Percentiles rank a stretch among this genome's conserved stretches.
Conservation (phyloP, 371 early-diverging fungal genomes). For the Mortierella sp. region DNA sequence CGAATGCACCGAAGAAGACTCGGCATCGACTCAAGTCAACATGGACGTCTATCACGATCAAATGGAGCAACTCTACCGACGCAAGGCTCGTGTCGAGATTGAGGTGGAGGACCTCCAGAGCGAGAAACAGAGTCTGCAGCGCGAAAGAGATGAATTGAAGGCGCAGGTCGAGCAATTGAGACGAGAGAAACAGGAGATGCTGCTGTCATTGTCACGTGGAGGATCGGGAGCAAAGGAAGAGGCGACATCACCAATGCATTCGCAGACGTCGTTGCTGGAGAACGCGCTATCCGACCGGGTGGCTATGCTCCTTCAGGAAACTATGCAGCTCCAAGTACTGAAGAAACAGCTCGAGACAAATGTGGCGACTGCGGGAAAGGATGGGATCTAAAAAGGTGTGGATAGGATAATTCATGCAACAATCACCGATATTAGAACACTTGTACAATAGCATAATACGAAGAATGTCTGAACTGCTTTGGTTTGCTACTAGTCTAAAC, state of each 20-base stretch:
- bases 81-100: constrained; percentile 31
- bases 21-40: constrained; percentile 3
- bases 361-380: too few relatives aligned
- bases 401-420: too few relatives aligned
- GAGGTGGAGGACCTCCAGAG: constrained; percentile 28
- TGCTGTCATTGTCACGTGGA: not conserved
- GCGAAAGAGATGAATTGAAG: constrained; percentile 19
- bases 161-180: constrained; percentile 26
- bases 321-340: constrained; percentile 19
- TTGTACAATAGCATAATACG: too few relatives aligned
- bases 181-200: constrained; percentile 12
- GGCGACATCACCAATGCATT: not conserved
- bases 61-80: constrained; percentile 33
- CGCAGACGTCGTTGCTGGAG: constrained; percentile 6
- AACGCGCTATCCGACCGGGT: constrained; percentile 31
- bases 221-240: not conserved
- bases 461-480: too few relatives aligned
- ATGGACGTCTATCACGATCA: constrained; percentile 26
- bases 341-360: constrained; percentile 26
- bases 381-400: too few relatives aligned
- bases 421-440: too few relatives aligned
- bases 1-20: constrained; percentile 1
- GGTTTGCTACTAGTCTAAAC: too few relatives aligned
- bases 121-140: constrained; percentile 14
- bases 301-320: constrained; percentile 30